Evolutionary conservation across 2,329 filamentous ascomycete species (phyloP).

Genomic region (Aspergillus melleus): DNA sequence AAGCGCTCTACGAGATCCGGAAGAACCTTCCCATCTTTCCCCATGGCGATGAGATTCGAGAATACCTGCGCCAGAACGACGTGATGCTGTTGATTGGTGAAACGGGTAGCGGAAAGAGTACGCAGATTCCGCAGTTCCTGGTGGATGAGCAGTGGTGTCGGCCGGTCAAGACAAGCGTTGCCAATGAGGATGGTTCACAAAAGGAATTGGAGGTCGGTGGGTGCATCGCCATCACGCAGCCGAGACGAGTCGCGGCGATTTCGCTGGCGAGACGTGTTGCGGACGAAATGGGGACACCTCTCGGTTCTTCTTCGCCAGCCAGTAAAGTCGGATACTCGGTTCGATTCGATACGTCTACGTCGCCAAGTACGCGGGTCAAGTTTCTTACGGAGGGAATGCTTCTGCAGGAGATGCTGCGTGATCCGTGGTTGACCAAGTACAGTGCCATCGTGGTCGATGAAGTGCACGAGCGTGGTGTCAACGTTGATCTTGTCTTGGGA

Average conservation of each 20-base stretch:
- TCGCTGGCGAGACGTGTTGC: slow-evolving; percentile 86
- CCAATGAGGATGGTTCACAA: slow-evolving; percentile 24
- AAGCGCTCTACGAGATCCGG: slow-evolving; percentile 53
- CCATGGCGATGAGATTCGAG: slow-evolving; percentile 68
- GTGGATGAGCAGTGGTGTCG: slow-evolving; percentile 77
- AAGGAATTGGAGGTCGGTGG: slow-evolving; percentile 63
- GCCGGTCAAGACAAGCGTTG: slow-evolving; percentile 55
- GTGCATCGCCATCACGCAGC: slow-evolving; percentile 91
- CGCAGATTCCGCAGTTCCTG: slow-evolving; percentile 91
- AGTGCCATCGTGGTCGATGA: slow-evolving; percentile 92
- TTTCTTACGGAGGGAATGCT: slow-evolving; percentile 97
- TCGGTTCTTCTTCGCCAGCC: slow-evolving; percentile 59
- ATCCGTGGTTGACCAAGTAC: slow-evolving; percentile 79
- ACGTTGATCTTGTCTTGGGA: slow-evolving; percentile 86
- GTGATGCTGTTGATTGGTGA: slow-evolving; percentile 87
- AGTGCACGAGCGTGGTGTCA: slow-evolving; percentile 92
- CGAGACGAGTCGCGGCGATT: slow-evolving; percentile 88
- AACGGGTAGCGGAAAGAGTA: slow-evolving; percentile 95
- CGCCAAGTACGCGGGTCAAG: slow-evolving; percentile 82
- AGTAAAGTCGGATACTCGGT: slow-evolving; percentile 87
- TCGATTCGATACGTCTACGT: slow-evolving; percentile 84
- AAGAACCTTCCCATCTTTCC: slow-evolving; percentile 79
- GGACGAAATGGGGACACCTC: slow-evolving; percentile 70
- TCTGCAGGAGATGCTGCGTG: slow-evolving; percentile 85
- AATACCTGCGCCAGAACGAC: slow-evolving; percentile 63